Evolutionary conservation across 2,329 filamentous ascomycete genomes (phyloP).

Genomic region (Colletotrichum sp.): DNA sequence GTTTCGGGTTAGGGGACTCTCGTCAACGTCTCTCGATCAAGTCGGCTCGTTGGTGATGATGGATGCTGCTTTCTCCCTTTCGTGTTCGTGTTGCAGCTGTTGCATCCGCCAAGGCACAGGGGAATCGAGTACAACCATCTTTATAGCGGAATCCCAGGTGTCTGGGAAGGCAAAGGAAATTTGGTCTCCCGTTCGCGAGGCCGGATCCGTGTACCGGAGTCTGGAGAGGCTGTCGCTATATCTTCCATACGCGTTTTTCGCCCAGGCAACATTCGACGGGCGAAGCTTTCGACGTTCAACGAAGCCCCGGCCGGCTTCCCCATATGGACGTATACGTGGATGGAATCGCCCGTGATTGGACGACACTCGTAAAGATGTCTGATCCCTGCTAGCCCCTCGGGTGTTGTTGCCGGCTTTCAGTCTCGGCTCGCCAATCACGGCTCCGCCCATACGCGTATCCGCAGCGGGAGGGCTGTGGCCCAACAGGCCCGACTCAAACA

Average conservation of each 20-base stretch:
- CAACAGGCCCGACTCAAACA: background rate
- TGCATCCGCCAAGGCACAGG: background rate
- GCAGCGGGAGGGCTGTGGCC: background rate
- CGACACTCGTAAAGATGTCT: fast-evolving
- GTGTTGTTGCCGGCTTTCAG: background rate
- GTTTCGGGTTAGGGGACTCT: background rate
- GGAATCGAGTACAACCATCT: background rate
- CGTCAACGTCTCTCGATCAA: background rate
- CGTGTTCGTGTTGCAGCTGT: background rate
- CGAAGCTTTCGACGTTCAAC: background rate
- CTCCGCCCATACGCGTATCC: background rate
- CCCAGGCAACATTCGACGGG: background rate
- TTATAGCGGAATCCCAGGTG: background rate
- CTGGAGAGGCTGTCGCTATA: background rate
- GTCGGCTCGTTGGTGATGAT: background rate
- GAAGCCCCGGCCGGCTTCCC: background rate
- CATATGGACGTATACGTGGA: conserved; percentile 5
- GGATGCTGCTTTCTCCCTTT: background rate
- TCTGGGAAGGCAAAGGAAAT: background rate
- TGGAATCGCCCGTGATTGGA: background rate
- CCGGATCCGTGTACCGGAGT: background rate
- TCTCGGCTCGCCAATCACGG: background rate
- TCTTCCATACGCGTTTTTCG: conserved; percentile 2
- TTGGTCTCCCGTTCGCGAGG: background rate
- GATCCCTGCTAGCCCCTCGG: background rate